These are phyloP conservation scores for Tuber melanosporum DNA, from an alignment of 495 filamentous ascomycete genomes.

Conservation along the genomic window DNA sequence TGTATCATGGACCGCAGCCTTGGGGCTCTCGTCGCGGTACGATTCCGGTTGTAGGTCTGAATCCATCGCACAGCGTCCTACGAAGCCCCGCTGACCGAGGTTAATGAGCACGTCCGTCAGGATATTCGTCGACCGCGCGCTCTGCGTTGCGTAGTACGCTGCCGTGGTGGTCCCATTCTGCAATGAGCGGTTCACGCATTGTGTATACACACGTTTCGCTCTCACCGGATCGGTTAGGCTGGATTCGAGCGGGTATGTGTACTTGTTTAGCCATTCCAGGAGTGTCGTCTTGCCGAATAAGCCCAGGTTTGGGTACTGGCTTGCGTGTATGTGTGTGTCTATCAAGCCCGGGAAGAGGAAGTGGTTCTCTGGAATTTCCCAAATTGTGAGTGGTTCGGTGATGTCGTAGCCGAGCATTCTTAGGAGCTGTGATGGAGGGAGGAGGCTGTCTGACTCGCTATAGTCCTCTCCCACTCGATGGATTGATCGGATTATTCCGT, in stretches of 20 bases:
- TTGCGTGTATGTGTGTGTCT: conserved; percentile 93
- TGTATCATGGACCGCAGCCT: conserved; percentile 53
- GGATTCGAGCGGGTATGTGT: conserved; percentile 90
- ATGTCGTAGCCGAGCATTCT: neutral
- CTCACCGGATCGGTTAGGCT: conserved; percentile 53
- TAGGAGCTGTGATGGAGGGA: neutral
- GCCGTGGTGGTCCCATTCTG: conserved; percentile 85
- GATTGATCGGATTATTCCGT: conserved; percentile 10
- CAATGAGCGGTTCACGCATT: conserved; percentile 69
- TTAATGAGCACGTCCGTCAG: conserved; percentile 71
- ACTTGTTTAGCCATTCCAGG: conserved; percentile 82
- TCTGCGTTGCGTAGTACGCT: conserved; percentile 84
- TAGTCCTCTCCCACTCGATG: neutral
- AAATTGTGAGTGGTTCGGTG: neutral
- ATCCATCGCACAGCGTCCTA: conserved; percentile 93
- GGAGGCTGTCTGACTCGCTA: neutral
- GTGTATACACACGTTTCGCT: conserved; percentile 59
- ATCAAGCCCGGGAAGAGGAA: conserved; percentile 97
- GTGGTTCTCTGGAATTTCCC: conserved; percentile 34
- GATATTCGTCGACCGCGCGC: conserved; percentile 75
- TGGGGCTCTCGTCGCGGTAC: conserved; percentile 64
- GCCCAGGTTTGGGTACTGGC: conserved; percentile 86
- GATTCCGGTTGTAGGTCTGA: conserved; percentile 57
- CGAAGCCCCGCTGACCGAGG: conserved; percentile 77
- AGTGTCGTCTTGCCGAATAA: conserved; percentile 86